Percentiles rank a stretch among this genome's conserved stretches.
phyloP scores from a whole-genome alignment of 2,329 filamentous ascomycete genomes.

The Westerdykella ornata region DNA sequence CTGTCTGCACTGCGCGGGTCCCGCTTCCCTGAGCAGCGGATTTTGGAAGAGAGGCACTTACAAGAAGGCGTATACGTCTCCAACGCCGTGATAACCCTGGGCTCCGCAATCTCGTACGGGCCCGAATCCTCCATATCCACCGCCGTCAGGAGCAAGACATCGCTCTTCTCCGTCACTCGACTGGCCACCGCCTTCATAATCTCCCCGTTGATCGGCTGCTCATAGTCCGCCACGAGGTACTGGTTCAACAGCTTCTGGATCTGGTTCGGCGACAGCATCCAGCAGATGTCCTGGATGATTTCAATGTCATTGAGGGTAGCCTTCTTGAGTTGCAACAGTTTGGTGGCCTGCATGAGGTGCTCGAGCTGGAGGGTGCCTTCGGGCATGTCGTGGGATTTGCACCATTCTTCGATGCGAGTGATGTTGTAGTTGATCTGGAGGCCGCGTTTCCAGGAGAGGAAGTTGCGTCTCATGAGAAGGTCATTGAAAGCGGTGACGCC shows the following conservation, averaged over 20 bases:
- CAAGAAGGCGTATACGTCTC: constrained; percentile 98
- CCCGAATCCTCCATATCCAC: constrained; percentile 99
- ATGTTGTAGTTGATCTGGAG: constrained; percentile 99
- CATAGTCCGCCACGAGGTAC: constrained; percentile 96
- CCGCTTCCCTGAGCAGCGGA: background rate
- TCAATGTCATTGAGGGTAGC: constrained; percentile 98
- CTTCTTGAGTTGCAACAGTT: constrained; percentile 97
- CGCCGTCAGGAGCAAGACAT: constrained; percentile 84
- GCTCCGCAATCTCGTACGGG: constrained; percentile 96
- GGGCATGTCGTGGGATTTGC: constrained; percentile 99
- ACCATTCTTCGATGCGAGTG: constrained; percentile 98
- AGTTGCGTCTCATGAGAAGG: constrained; percentile 93
- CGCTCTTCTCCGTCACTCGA: constrained; percentile 94
- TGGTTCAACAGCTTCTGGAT: constrained; percentile 99
- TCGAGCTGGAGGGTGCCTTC: constrained; percentile 95
- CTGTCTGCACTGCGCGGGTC: no score
- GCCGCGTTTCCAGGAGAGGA: constrained; percentile 98
- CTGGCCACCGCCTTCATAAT: constrained; percentile 99
- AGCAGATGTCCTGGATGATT: constrained; percentile 99
- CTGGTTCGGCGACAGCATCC: constrained; percentile 98
- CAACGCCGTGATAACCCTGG: constrained; percentile 86
- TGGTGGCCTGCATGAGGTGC: constrained; percentile 99
- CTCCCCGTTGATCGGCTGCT: constrained; percentile 98
- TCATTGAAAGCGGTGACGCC: constrained; percentile 99
- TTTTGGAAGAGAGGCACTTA: constrained; percentile 46